Percentiles rank a stretch among this genome's conserved stretches.
phyloP scores from a whole-genome alignment of 495 filamentous ascomycete genomes.

The Aspergillus bertholletiae region DNA sequence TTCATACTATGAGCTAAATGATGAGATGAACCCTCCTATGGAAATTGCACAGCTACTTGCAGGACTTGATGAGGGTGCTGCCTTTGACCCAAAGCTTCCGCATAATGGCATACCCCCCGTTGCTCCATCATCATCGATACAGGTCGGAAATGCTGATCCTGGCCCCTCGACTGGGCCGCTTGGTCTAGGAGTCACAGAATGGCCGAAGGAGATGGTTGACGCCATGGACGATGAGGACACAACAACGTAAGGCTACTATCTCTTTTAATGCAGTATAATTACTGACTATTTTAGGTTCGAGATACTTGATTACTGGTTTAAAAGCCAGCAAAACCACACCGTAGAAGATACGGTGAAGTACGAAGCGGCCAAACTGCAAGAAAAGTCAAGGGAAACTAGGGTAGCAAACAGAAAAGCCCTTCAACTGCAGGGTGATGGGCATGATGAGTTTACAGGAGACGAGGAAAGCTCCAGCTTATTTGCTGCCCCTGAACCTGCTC shows the following conservation, averaged over 20 bases:
- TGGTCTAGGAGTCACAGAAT: background rate
- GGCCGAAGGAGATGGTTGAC: background rate
- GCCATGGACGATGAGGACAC: background rate
- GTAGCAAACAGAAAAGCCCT: background rate
- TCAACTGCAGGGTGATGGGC: background rate
- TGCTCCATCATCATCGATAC: background rate
- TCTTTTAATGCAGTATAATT: background rate
- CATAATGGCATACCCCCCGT: background rate
- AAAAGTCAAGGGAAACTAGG: conserved; percentile 2
- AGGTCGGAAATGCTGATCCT: background rate
- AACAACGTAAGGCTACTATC: background rate
- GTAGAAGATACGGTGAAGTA: conserved; percentile 3
- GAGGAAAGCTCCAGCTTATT: background rate
- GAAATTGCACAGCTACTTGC: background rate
- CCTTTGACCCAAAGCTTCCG: background rate
- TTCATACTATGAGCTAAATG: background rate
- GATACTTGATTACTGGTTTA: conserved; percentile 5
- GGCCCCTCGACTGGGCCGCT: background rate
- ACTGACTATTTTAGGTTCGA: conserved; percentile 8
- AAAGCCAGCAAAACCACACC: background rate
- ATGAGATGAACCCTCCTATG: background rate
- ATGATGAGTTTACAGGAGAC: too few species aligned
- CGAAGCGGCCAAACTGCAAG: conserved; percentile 2
- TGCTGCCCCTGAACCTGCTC: background rate
- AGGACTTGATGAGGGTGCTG: background rate